Base-by-base conservation (phyloP, 805 yeast genomes). In the Debaryomyces hansenii region DNA sequence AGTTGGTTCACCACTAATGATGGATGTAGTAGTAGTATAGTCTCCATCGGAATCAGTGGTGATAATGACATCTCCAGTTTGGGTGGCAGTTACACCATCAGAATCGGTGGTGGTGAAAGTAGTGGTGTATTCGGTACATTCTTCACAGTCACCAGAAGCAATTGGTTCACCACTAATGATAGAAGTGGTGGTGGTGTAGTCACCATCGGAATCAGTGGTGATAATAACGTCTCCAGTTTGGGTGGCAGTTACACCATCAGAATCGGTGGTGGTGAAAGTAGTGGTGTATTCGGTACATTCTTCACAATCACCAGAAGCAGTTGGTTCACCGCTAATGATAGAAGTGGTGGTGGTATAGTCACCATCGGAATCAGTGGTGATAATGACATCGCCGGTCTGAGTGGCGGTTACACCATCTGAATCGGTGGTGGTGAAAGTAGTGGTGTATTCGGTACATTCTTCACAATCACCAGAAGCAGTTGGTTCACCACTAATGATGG, bases 31-130 rank as follows among this genome's bases (percentile, higher is more conserved):
- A 5, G 58, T 50, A 31, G 60, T 55, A 43, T 44, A 50, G 15
- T 35, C 18, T 5, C 21, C 38, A 9, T 38, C 49, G 15, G 57
- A 44, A 35, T 59, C 51, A 15, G 62, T 58, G 5, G 63, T 56
- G 16, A 57, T 54, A 34, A 52, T 37, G 14, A 44, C 52, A 18
- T 38, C 49, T 15, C 52, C 46, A 29, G 59, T 48, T 7, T 37
- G 42, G n/a, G 51, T 41, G 1, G 43, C 20, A 15, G 42, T 41
- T 27, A 37, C 12, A 5, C 45, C 42, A 15, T 38, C 44, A 11
- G 40, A 16, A 38, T 40, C 29, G 18, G 48, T 37, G 20, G 48
- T 39, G 7, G 35, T 32, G 35, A 32, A 32, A 9, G 35, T 32
- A 10, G 47, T 46, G 35, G 50, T 47, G 33, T 35, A 35, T 28